Evolutionary conservation across 202 grass and related monocot species (phyloP).

Genomic region (Panicum virgatum): DNA sequence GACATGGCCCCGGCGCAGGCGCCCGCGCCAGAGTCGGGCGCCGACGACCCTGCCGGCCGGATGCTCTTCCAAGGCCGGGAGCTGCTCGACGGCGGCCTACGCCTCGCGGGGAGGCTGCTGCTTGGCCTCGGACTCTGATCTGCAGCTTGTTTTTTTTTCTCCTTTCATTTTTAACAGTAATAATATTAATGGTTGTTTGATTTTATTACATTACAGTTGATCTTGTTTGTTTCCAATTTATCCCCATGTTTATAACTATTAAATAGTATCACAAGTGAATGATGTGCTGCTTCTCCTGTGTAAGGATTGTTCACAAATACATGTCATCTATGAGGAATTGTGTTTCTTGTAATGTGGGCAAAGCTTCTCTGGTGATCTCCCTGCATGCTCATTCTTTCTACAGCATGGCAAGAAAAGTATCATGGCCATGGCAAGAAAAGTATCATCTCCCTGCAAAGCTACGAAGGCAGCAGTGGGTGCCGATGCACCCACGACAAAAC

Average conservation of each 20-base stretch:
- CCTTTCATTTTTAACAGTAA: background rate
- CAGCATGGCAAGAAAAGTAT: background rate
- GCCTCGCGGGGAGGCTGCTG: constrained; percentile 46
- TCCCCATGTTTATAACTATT: background rate
- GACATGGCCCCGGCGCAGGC: background rate
- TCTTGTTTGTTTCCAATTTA: background rate
- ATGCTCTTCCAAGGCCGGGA: background rate
- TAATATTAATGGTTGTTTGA: background rate
- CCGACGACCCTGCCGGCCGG: background rate
- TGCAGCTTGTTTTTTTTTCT: background rate
- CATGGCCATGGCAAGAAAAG: background rate
- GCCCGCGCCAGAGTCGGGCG: constrained; percentile 10
- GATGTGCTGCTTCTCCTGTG: background rate
- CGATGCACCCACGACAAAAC: too few species aligned
- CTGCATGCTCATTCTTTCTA: background rate
- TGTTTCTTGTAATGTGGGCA: background rate
- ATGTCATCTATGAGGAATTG: background rate
- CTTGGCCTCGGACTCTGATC: constrained; percentile 17
- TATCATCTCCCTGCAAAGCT: too few species aligned
- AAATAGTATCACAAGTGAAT: background rate
- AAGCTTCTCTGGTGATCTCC: background rate
- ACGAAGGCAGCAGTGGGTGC: too few species aligned
- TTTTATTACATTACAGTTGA: background rate
- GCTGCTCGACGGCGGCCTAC: constrained; percentile 27
- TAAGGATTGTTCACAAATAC: background rate